Evolutionary conservation across 805 yeast genomes (phyloP), one percentile per base, ranked within the genome.

Genomic region (Wickerhamiella sorbophila): DNA sequence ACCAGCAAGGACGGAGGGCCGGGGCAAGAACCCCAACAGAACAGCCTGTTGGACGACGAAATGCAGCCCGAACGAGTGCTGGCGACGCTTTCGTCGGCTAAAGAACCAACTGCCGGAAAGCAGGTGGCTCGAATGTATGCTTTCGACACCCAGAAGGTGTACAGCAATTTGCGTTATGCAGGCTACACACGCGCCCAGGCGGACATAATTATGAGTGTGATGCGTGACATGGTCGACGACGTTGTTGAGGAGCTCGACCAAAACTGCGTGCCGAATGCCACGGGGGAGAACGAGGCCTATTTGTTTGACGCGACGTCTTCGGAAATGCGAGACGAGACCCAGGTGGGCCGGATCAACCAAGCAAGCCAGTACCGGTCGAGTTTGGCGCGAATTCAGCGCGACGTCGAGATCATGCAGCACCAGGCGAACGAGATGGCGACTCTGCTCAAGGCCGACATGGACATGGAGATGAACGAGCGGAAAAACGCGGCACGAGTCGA

Each of bases 271-370:
- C 66, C 67, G 18, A 61, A 61, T 21, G 74, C 75, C 47, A 95
- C 85, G 50, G 62, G 85, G 14, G 95, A 87, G 48, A 88, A 87
- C 53, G 95, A 88, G 52, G 71, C 75, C 18, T 91, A 88, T 55
- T 62, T 91, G 12, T 87, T 85, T 58, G 88, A 86, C 56, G 93
- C 95, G 26, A 95, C 95, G 0, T 84, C 84, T 47, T 79, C 87
- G 42, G 97, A 88, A 58, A 61, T 88, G 31, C 62, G 79, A 38
- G 83, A 80, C 36, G 95, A 86, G 52, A 73, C 86, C 19, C 75
- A 79, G 33, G 70, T 77, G 33, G 71, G 79, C 24, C 65, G 96
- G 49, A 86, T 79, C 48, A 64, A 67, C 10, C 82, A 83, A 46
- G 65, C 80, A 41, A 77, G 76, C 49, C 79, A 77, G 41, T 66